phyloP scores from a whole-genome alignment of 2,329 filamentous ascomycete genomes.

The Monosporascus sp. region DNA sequence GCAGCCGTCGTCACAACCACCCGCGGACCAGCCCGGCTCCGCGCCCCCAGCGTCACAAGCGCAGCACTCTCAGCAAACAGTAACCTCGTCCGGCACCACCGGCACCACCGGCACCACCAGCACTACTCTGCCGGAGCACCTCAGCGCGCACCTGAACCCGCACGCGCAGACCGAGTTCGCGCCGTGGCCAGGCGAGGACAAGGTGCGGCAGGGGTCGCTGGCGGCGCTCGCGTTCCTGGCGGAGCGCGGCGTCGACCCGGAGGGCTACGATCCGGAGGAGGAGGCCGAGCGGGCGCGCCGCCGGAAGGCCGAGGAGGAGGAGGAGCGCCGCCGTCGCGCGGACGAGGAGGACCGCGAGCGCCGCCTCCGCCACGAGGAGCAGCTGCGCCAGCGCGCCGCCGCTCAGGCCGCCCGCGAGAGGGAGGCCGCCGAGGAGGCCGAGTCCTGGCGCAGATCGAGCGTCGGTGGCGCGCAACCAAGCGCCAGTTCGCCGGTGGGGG shows the following conservation, averaged over 20 bases:
- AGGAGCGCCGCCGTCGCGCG: constrained; percentile 31
- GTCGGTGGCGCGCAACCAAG: constrained; percentile 20
- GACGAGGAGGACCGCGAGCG: constrained; percentile 44
- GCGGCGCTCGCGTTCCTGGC: constrained; percentile 57
- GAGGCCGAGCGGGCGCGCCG: constrained; percentile 46
- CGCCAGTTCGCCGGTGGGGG: constrained; percentile 12
- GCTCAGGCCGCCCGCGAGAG: constrained; percentile 36
- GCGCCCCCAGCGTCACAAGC: background rate
- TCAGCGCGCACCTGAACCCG: constrained; percentile 49
- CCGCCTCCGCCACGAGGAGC: constrained; percentile 39
- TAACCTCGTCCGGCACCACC: background rate
- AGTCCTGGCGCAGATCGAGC: constrained; percentile 34
- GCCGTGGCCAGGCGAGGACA: constrained; percentile 70
- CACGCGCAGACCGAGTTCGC: constrained; percentile 56
- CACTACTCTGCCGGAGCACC: constrained; percentile 42
- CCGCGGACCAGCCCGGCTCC: no score
- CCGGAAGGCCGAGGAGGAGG: constrained; percentile 43
- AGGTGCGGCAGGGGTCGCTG: constrained; percentile 64
- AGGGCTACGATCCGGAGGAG: constrained; percentile 50
- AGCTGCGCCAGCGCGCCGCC: constrained; percentile 13
- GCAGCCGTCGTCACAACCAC: constrained; percentile 3
- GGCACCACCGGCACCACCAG: constrained; percentile 8
- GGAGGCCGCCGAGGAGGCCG: constrained; percentile 28
- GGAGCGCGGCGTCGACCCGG: constrained; percentile 58
- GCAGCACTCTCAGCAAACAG: constrained; percentile 13